Evolutionary conservation across 768 basidiomycete species (phyloP).

Genomic region (Amanita brunnescens): DNA sequence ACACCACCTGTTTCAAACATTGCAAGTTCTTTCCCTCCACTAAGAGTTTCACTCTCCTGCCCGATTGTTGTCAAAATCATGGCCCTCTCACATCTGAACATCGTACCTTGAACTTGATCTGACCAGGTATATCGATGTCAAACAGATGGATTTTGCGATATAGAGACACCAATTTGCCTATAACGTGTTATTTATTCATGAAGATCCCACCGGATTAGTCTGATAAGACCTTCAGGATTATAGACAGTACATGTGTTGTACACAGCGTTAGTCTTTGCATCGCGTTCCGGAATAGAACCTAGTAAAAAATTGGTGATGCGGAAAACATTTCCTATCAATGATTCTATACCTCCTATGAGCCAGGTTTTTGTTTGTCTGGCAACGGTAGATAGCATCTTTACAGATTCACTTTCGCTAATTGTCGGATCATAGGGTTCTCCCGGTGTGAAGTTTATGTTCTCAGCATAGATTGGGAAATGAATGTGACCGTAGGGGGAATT

Average conservation of each 20-base stretch:
- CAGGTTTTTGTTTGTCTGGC: conserved; percentile 76
- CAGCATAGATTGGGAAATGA: conserved; percentile 79
- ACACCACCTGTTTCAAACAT: conserved; percentile 79
- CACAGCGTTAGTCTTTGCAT: conserved; percentile 49
- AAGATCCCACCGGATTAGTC: neutral
- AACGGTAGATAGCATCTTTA: conserved; percentile 70
- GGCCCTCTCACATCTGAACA: neutral
- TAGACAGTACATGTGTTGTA: conserved; percentile 95
- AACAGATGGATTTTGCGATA: conserved; percentile 97
- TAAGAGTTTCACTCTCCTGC: conserved; percentile 84
- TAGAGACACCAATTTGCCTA: conserved; percentile 77
- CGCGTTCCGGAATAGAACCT: conserved; percentile 93
- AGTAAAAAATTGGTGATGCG: neutral
- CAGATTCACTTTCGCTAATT: conserved; percentile 58
- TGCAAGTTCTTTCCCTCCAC: conserved; percentile 63
- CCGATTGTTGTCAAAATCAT: conserved; percentile 4
- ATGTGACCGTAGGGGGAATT: conserved; percentile 78
- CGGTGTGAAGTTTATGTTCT: conserved; percentile 57
- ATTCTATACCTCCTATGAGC: conserved; percentile 79
- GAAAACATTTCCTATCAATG: neutral
- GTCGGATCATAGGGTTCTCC: conserved; percentile 51
- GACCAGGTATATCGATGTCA: conserved; percentile 93
- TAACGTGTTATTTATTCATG: conserved; percentile 6
- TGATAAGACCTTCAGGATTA: conserved; percentile 55
- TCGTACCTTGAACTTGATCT: conserved; percentile 78